These are phyloP conservation scores for Gossypium schwendimanii DNA, from an alignment of 441 rosid species.

Conservation along the genomic window DNA sequence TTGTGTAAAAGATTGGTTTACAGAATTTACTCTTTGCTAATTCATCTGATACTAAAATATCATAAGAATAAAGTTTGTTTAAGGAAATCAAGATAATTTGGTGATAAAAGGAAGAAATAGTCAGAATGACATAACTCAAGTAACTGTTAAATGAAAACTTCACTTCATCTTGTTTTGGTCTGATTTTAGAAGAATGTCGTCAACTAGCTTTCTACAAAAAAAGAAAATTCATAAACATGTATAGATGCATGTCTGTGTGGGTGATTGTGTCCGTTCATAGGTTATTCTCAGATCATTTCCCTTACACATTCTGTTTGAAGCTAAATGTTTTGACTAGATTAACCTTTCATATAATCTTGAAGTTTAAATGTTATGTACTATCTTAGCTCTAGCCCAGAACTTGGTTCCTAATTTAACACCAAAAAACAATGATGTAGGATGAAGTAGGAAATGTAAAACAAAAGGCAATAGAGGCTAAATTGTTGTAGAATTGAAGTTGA, in stretches of 20 bases:
- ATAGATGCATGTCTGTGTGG: not conserved
- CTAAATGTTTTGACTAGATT: not conserved
- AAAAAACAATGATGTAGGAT: not conserved
- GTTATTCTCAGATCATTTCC: not conserved
- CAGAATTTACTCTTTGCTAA: not conserved
- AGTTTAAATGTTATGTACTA: not conserved
- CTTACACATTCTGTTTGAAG: not conserved
- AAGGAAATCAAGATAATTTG: not conserved
- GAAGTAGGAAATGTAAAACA: not conserved
- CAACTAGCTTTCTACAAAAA: not conserved
- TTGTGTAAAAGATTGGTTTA: not conserved
- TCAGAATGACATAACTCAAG: not conserved
- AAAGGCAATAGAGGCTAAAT: not conserved
- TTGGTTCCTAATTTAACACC: not conserved
- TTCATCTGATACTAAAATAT: not conserved
- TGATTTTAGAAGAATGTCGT: not conserved
- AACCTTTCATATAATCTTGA: not conserved
- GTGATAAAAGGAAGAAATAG: not conserved
- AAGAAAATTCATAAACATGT: not conserved
- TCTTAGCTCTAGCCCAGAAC: not conserved
- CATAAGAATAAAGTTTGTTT: not conserved
- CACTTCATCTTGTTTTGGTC: not conserved
- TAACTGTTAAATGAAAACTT: not conserved
- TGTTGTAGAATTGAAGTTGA: not conserved
- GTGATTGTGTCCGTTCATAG: not conserved